Base-by-base conservation (phyloP, 1,139 yeast species). In the Debaryomyces sp. region DNA sequence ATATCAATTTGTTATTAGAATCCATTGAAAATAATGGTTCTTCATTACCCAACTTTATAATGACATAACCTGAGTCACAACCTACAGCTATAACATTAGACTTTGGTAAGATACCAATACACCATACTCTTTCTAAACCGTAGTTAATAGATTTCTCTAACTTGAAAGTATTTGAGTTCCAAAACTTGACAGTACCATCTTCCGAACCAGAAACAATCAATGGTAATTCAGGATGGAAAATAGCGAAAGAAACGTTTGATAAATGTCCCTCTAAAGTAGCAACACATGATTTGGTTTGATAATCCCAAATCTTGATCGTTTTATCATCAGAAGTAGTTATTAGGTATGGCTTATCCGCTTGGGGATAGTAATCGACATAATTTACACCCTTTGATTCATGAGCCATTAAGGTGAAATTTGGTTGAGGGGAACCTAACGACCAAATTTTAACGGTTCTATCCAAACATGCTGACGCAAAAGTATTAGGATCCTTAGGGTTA, bases 371-470 rank as follows among this genome's bases (percentile, higher is more conserved):
- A 67, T 92, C 97, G 53, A 94, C 98, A 68, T 81, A 94, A 69
- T 95, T 95, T 56, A 91, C 97, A 54, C 98, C 98, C 64, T 89
- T 89, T 46, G 89, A 81, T 57, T 89, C 96, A 62, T 94, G 97
- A 6, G 98, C 96, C 41, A 82, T 78, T 64, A 95, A 78, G 2
- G 99, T 92, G 74, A 89, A 91, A 71, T 94, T 94, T 51, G 99
- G 96, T 34, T 81, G 80, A n/a, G 88, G 71, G 41, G 94, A 87
- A 26, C 97, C 96, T 60, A 94, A 74, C 1, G 96, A 88, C 99
- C 99, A 94, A 55, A 95, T 88, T 70, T 94, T 94, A 50, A 95
- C 96, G 17, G 98, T 91, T 62, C 96, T 86, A 69, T 94, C 99
- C 62, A 95, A 80, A 74, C 96, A 91, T 9, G 96, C 97, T 26